These are phyloP conservation scores for Teratosphaeria gauchensis DNA, from an alignment of 2,329 filamentous ascomycete species.

Conservation along the genomic window DNA sequence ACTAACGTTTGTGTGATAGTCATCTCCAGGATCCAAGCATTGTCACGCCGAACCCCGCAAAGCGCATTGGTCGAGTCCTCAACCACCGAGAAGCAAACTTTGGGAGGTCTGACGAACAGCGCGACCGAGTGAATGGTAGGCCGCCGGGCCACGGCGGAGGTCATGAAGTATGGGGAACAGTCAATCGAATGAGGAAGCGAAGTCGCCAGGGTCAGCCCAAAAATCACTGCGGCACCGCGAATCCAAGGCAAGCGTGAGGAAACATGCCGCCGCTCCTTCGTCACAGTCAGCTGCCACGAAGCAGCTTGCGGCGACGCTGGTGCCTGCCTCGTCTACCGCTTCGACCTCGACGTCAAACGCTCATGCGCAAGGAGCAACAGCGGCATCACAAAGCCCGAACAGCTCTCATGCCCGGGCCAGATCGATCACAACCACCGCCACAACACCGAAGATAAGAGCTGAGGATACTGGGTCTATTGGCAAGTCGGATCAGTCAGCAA, in stretches of 20 bases:
- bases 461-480: conserved; percentile 5
- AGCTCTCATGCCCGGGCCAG: conserved; percentile 18
- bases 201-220: not conserved
- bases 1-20: not conserved
- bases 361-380: conserved; percentile 9
- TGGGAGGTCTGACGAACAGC: not conserved
- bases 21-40: not conserved
- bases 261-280: not conserved
- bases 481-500: conserved; percentile 7
- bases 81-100: not conserved
- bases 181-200: conserved; percentile 3
- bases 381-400: conserved; percentile 5
- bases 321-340: conserved; percentile 9
- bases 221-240: conserved; percentile 3
- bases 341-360: conserved; percentile 11
- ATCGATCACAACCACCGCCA: conserved; percentile 17
- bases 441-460: conserved; percentile 5
- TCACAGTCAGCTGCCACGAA: conserved; percentile 5
- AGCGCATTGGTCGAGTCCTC: not conserved
- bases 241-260: not conserved
- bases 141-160: not conserved
- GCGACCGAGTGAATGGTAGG: not conserved
- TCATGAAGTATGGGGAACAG: conserved; percentile 7
- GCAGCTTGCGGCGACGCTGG: conserved; percentile 9
- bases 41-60: not conserved